Conservation (phyloP, 192 early-diverging fungal species). For the Coemansia sp. region DNA sequence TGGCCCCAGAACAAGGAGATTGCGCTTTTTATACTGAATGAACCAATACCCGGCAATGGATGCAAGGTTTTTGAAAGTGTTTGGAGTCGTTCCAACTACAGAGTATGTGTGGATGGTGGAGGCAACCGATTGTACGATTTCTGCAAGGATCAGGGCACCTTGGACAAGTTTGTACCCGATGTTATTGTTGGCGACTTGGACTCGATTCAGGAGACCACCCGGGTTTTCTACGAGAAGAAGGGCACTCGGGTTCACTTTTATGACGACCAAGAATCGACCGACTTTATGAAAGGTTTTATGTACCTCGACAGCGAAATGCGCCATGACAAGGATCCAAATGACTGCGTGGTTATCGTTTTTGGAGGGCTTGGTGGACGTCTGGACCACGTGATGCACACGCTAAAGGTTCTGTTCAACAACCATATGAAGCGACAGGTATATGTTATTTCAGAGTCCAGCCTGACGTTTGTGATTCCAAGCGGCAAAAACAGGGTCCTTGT, state of each 20-base stretch:
- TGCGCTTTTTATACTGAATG: slow-evolving; percentile 75
- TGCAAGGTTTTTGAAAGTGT: slow-evolving; percentile 31
- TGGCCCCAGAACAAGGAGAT: slow-evolving; percentile 31
- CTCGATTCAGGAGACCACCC: slow-evolving; percentile 65
- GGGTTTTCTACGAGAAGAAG: slow-evolving; percentile 63
- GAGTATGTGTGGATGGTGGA: slow-evolving; percentile 87
- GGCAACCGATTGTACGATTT: slow-evolving; percentile 81
- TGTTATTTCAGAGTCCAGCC: slow-evolving; percentile 71
- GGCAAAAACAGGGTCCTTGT: slow-evolving; percentile 70
- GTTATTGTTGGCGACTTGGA: slow-evolving; percentile 86
- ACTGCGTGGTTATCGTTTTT: slow-evolving; percentile 68
- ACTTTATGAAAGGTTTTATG: slow-evolving; percentile 87
- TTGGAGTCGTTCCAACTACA: slow-evolving; percentile 48
- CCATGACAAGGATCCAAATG: slow-evolving; percentile 5
- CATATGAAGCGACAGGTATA: slow-evolving; percentile 59
- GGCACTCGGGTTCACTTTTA: slow-evolving; percentile 16
- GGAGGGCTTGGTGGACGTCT: slow-evolving; percentile 86
- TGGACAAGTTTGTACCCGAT: slow-evolving; percentile 57
- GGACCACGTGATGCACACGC: slow-evolving; percentile 82
- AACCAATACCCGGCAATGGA: slow-evolving; percentile 57
- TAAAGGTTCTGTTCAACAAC: slow-evolving; percentile 71
- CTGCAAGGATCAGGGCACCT: slow-evolving; percentile 43
- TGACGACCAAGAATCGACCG: slow-evolving; percentile 70
- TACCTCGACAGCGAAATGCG: slow-evolving; percentile 39
- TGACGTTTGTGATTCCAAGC: slow-evolving; percentile 63